Evolutionary conservation across 177 flowering plant species (phyloP), one percentile per base, ranked within the genome.

Genomic region (Vitis hybrid): DNA sequence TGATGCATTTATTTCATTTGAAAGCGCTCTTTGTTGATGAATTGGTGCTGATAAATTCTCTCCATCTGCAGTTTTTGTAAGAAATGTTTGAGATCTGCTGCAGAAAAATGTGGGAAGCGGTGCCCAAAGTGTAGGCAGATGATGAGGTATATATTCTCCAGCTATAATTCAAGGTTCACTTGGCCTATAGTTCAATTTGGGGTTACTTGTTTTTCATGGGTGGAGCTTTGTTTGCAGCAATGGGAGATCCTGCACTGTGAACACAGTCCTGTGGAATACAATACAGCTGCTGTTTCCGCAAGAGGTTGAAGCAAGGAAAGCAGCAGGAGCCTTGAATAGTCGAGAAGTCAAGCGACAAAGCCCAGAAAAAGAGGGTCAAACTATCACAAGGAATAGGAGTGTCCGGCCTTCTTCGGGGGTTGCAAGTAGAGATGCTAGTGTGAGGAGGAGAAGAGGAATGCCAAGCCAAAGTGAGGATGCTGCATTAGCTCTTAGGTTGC

Each of bases 221-320:
- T 26, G 30, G 30, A 51, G 14, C 54, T 57, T 58, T 13, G 39
- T 70, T 62, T 78, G 82, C 89, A 91, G 97, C 80, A 90, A 88
- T 80, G 92, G 96, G 61, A 87, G 94, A 75, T 84, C 89, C 51
- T 95, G 94, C 73, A 87, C 88, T 4, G 87, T 95, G 57, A 95
- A 95, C 77, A 95, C 97, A 19, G 91, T 93, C 64, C 94, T 95
- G 45, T 95, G 99, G 99, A 95, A 93, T 88, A 93, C 99, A 52
- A 93, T 95, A 56, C 99, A 94, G 75, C 94, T 93, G 60, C 76
- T 93, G 71, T 95, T 95, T 76, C 98, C 98, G 7, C 76, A 80
- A 70, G 98, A 93, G 61, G 79, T 90, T 8, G 91, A 89, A 77
- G 83, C 88, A 74, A 88, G 90, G 75, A 93, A 90, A 75, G 82